A percentile compares a stretch with the other conserved stretches of the same genome.
These are phyloP conservation scores for Spathaspora sp. DNA, from an alignment of 1,139 yeast genomes.

Conservation along the genomic window DNA sequence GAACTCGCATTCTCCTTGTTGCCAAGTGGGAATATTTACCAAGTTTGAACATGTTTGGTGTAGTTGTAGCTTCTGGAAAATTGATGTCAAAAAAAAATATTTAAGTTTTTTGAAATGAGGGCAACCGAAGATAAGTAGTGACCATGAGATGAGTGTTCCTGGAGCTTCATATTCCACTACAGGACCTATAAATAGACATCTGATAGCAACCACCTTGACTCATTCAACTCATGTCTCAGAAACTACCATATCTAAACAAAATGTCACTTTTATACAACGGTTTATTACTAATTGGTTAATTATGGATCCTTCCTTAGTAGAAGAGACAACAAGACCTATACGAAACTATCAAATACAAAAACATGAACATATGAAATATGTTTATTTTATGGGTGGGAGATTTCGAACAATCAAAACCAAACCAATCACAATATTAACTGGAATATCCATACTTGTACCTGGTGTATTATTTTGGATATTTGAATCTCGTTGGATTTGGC, in stretches of 20 bases:
- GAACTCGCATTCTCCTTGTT: background rate
- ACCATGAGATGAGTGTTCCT: background rate
- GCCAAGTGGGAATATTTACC: background rate
- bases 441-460: constrained; percentile 40
- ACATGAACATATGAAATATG: constrained; percentile 28
- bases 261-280: constrained; percentile 12
- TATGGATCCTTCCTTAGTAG: constrained; percentile 34
- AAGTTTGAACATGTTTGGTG: background rate
- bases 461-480: constrained; percentile 47
- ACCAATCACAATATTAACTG: constrained; percentile 37
- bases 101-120: background rate
- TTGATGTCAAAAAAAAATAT: no score
- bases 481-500: constrained; percentile 59
- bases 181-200: background rate
- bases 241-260: background rate
- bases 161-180: background rate
- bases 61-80: background rate
- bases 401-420: constrained; percentile 41
- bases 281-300: constrained; percentile 45
- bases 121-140: no score
- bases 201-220: background rate
- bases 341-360: constrained; percentile 38
- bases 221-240: background rate
- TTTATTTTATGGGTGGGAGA: constrained; percentile 68
- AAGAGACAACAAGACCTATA: background rate